Evolutionary conservation across 2,329 filamentous ascomycete species (phyloP), one percentile per base, ranked within the genome.

Genomic region (Pyrenophora tritici-repentis): DNA sequence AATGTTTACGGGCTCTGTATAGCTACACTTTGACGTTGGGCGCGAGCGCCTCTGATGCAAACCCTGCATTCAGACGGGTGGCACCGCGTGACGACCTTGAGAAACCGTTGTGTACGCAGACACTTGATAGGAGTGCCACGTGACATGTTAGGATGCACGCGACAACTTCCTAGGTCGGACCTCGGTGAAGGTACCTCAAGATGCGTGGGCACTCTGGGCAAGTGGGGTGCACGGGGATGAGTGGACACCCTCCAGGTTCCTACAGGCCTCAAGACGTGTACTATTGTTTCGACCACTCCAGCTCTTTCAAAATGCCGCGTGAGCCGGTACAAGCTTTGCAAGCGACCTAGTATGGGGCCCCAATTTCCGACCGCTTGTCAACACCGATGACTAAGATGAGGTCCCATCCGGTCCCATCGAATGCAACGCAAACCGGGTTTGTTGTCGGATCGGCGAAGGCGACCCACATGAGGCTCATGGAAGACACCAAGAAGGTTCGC

Each of bases 401-500:
- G 48, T 33, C 32, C 48, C 48, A 36, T 40, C 32, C 13, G 33
- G 48, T 37, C 32, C 48, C 48, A 36, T 40, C 32, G 33, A 39
- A 41, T 47, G 48, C 37, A 47, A 42, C 42, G 37, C 36, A 29
- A 41, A 17, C 48, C 48, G 40, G 42, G 36, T 50, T 44, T 44
- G 32, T 24, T 36, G 32, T 47, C 42, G 32, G 42, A 50, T 50
- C 44, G 47, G 47, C 44, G 39, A 31, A 44, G 35, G n/a, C 14
- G 44, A 29, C 35, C 49, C 49, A 51, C 39, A 39, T 52, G 49
- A 52, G 49, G 49, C 49, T 52, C 44, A 52, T 42, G 44, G 49
- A 52, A 52, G 39, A 35, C 44, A 48, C 49, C 41, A 52, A 52
- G 49, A 52, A 52, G 14, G 14, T 52, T 48, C 49, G 20, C 48